Conservation (phyloP, 495 filamentous ascomycete species). For the Daldinia bambusicola region DNA sequence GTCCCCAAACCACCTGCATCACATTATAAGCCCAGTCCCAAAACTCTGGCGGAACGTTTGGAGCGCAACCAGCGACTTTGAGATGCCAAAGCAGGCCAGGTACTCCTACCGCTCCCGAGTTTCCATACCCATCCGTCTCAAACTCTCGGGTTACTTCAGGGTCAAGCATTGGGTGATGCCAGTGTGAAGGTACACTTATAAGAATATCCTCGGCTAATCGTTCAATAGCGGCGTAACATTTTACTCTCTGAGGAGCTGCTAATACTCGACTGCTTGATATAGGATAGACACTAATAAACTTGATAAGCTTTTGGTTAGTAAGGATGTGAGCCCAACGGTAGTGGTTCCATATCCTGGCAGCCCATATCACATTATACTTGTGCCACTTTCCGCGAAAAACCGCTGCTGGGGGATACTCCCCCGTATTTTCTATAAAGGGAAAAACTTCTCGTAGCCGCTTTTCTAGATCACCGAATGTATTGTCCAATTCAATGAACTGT, state of each 20-base stretch:
- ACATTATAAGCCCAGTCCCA: constrained; percentile 53
- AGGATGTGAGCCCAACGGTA: constrained; percentile 70
- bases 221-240: constrained; percentile 46
- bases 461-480: constrained; percentile 51
- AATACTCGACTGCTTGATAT: constrained; percentile 50
- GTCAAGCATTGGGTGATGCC: constrained; percentile 55
- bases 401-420: constrained; percentile 50
- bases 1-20: constrained; percentile 54
- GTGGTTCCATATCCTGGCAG: constrained; percentile 68
- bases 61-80: constrained; percentile 55
- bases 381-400: constrained; percentile 70
- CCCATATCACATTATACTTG: constrained; percentile 67
- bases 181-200: constrained; percentile 57
- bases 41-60: constrained; percentile 51
- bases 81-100: constrained; percentile 57
- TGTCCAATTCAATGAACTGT: constrained; percentile 49
- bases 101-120: constrained; percentile 56
- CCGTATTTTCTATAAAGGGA: constrained; percentile 37
- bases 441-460: constrained; percentile 47
- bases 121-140: constrained; percentile 50
- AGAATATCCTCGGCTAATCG: constrained; percentile 55
- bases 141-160: constrained; percentile 42
- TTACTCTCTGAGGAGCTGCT: constrained; percentile 48
- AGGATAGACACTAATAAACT: constrained; percentile 47
- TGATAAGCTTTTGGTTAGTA: constrained; percentile 63